Percentiles rank a stretch among this genome's conserved stretches.
Conservation (phyloP, 2,329 filamentous ascomycete genomes). For the Dactylellina parvicollis region DNA sequence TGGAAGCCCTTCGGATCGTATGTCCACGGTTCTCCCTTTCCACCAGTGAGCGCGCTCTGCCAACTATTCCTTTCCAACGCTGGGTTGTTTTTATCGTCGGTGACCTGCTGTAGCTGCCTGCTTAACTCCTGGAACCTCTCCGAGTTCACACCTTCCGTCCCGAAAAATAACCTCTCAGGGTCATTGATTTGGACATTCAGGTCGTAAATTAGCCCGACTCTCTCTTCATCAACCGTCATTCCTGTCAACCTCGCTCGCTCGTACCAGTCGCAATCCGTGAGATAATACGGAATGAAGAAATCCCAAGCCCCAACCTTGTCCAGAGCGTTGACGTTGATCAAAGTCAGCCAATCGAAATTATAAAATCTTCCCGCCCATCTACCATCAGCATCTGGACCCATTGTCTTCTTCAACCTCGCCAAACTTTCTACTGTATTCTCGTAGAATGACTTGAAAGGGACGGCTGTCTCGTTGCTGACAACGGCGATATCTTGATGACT, state of each 20-base stretch:
- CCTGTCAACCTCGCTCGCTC: constrained; percentile 63
- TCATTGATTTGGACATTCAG: constrained; percentile 55
- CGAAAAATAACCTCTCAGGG: constrained; percentile 46
- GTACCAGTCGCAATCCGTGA: constrained; percentile 64
- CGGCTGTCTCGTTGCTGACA: constrained; percentile 62
- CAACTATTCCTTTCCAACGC: constrained; percentile 65
- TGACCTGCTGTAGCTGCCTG: constrained; percentile 59
- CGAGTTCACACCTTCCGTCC: constrained; percentile 28
- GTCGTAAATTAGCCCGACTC: constrained; percentile 60
- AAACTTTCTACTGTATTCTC: constrained; percentile 57
- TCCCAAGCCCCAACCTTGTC: constrained; percentile 69
- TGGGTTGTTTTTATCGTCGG: not conserved
- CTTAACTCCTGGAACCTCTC: constrained; percentile 46
- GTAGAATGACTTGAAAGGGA: constrained; percentile 59
- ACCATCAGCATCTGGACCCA: constrained; percentile 57
- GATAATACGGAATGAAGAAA: constrained; percentile 66
- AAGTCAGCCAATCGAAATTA: constrained; percentile 69
- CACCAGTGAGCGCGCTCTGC: constrained; percentile 66
- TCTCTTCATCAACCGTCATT: constrained; percentile 4
- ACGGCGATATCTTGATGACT: constrained; percentile 68
- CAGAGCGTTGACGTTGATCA: constrained; percentile 68
- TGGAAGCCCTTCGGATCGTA: constrained; percentile 60
- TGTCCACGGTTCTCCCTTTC: constrained; percentile 67
- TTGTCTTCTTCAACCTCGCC: constrained; percentile 58
- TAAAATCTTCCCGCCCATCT: constrained; percentile 68